Conservation (phyloP, 225 moss, liverwort and hornwort genomes). For the Neckera pumila region DNA sequence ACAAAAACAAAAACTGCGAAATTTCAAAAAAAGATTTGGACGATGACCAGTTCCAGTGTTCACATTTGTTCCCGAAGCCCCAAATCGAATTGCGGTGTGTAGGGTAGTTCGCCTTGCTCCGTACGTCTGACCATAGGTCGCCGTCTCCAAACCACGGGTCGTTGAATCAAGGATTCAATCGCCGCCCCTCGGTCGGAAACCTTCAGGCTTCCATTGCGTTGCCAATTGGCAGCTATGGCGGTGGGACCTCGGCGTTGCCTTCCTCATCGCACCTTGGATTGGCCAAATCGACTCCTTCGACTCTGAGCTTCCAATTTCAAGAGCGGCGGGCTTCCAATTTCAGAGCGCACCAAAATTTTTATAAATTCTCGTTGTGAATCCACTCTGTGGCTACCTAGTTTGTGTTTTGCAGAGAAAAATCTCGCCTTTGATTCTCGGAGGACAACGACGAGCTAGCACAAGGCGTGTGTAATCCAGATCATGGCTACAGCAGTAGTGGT, state of each 20-base stretch:
- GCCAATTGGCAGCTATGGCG: slow-evolving; percentile 15
- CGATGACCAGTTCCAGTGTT: background rate
- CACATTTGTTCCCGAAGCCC: background rate
- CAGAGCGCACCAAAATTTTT: background rate
- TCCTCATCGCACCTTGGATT: background rate
- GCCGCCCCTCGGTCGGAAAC: background rate
- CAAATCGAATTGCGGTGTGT: background rate
- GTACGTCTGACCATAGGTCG: background rate
- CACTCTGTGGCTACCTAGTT: background rate
- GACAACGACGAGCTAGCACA: background rate
- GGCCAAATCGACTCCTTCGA: background rate
- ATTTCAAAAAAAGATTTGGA: background rate
- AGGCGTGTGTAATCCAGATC: background rate
- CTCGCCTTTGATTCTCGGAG: background rate
- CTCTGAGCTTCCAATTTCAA: background rate
- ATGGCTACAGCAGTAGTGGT: background rate
- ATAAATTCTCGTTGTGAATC: background rate
- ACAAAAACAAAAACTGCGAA: too few species aligned
- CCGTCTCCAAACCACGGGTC: background rate
- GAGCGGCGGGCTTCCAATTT: background rate
- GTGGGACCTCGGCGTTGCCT: background rate
- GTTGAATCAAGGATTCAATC: fast-evolving
- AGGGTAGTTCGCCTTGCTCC: background rate
- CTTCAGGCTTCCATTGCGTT: background rate
- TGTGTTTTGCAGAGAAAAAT: background rate